Percentiles rank a stretch among this genome's conserved stretches.
Evolutionary conservation across 192 early-diverging fungal genomes (phyloP).

Genomic region (Haplosporangium gracile): DNA sequence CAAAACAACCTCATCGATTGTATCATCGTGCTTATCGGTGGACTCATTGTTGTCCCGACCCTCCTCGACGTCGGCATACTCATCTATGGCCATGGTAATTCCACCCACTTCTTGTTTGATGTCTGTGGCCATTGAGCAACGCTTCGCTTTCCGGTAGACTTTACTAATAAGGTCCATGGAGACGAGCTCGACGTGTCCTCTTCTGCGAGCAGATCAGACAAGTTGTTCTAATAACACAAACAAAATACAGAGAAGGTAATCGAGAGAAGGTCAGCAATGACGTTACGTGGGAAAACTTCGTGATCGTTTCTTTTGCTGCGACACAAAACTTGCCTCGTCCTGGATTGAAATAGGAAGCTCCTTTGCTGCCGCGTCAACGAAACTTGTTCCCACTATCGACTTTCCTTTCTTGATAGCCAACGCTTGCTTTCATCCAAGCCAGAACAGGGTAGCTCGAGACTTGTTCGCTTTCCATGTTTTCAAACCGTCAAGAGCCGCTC

Average conservation of each 20-base stretch:
- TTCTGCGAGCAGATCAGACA: background rate
- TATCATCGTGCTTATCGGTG: too few relatives aligned
- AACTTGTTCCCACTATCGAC: slow-evolving; percentile 20
- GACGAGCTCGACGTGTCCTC: background rate
- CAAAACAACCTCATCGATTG: too few relatives aligned
- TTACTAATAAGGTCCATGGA: background rate
- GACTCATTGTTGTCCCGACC: too few relatives aligned
- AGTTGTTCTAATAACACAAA: background rate
- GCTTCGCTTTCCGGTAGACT: background rate
- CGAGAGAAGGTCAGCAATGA: background rate
- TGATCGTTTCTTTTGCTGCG: background rate
- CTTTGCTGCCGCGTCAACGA: slow-evolving; percentile 22
- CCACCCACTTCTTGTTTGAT: background rate
- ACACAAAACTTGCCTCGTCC: background rate
- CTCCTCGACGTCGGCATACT: too few relatives aligned
- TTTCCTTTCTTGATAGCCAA: slow-evolving; percentile 17
- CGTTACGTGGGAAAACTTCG: too few relatives aligned
- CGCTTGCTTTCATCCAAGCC: slow-evolving; percentile 24
- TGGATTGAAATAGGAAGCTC: slow-evolving; percentile 20
- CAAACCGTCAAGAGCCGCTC: slow-evolving; percentile 5
- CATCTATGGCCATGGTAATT: background rate
- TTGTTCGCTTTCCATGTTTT: slow-evolving; percentile 10
- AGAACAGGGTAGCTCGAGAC: background rate
- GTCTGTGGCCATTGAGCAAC: background rate
- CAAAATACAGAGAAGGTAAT: background rate